Evolutionary conservation across 73 alveolate species (phyloP).

Genomic region (Symbiodinium natans): DNA sequence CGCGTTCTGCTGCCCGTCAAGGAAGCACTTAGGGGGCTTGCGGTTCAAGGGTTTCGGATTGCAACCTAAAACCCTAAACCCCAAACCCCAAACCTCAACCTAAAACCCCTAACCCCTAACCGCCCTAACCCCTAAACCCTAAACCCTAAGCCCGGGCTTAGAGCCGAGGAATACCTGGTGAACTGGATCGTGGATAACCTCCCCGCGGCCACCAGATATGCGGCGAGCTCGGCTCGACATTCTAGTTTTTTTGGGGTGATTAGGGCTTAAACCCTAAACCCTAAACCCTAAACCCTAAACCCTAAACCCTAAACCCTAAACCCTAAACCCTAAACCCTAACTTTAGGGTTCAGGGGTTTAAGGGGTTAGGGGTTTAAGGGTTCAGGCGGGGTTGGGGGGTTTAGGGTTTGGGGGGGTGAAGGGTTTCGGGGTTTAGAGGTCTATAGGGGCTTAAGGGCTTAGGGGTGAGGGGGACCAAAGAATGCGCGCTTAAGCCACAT

Average conservation of each 20-base stretch:
- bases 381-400: neutral
- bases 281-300: neutral
- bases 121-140: too few species aligned
- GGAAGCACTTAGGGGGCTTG: too few species aligned
- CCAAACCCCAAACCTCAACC: too few species aligned
- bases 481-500: too few species aligned
- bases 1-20: too few species aligned
- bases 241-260: neutral
- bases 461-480: neutral
- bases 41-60: too few species aligned
- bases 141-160: neutral
- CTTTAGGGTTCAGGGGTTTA: neutral
- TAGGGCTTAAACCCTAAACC: neutral
- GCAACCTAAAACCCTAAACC: too few species aligned
- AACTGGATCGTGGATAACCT: slow-evolving; percentile 93
- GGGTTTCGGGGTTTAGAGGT: neutral
- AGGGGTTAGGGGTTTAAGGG: neutral
- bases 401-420: neutral
- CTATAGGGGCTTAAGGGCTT: neutral
- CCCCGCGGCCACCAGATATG: slow-evolving; percentile 92
- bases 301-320: neutral
- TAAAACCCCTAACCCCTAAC: too few species aligned
- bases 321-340: neutral
- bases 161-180: slow-evolving; percentile 59
- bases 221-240: neutral